These are phyloP conservation scores for Mycena filopes DNA, from an alignment of 768 basidiomycete species.

Conservation along the genomic window DNA sequence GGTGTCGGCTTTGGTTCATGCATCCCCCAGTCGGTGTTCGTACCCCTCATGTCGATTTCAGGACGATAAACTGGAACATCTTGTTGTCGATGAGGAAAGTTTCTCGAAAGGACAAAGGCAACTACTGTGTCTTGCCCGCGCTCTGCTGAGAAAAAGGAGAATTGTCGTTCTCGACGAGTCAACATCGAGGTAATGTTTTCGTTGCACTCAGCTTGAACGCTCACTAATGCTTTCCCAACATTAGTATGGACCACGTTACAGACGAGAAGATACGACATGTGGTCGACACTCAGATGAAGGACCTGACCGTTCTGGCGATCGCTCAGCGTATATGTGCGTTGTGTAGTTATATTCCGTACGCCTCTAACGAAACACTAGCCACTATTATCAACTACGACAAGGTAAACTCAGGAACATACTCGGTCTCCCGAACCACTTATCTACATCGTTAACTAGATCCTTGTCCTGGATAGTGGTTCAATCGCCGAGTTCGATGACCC, in stretches of 20 bases:
- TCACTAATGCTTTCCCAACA: background rate
- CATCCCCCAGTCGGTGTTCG: background rate
- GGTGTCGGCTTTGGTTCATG: slow-evolving; percentile 21
- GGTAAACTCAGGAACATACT: background rate
- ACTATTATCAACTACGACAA: slow-evolving; percentile 27
- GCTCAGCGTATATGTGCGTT: slow-evolving; percentile 23
- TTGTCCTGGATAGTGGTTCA: slow-evolving; percentile 18
- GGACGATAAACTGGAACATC: slow-evolving; percentile 28
- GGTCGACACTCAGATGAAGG: slow-evolving; percentile 26
- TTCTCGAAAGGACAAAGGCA: slow-evolving; percentile 29
- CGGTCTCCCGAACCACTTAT: background rate
- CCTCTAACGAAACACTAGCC: slow-evolving; percentile 6
- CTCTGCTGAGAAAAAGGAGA: slow-evolving; percentile 18
- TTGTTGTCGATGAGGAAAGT: slow-evolving; percentile 28
- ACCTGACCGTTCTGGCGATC: slow-evolving; percentile 24
- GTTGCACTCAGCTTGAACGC: background rate
- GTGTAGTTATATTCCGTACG: background rate
- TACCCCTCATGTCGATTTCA: background rate
- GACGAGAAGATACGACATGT: no score
- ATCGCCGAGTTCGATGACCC: slow-evolving; percentile 18
- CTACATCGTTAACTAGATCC: slow-evolving; percentile 1
- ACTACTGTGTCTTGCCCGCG: slow-evolving; percentile 28
- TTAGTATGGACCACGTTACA: slow-evolving; percentile 28
- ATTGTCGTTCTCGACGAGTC: slow-evolving; percentile 28
- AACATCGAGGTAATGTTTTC: slow-evolving; percentile 16